Evolutionary conservation across 106 monocot species (phyloP).

Genomic region (Dioscorea zingiberensis): DNA sequence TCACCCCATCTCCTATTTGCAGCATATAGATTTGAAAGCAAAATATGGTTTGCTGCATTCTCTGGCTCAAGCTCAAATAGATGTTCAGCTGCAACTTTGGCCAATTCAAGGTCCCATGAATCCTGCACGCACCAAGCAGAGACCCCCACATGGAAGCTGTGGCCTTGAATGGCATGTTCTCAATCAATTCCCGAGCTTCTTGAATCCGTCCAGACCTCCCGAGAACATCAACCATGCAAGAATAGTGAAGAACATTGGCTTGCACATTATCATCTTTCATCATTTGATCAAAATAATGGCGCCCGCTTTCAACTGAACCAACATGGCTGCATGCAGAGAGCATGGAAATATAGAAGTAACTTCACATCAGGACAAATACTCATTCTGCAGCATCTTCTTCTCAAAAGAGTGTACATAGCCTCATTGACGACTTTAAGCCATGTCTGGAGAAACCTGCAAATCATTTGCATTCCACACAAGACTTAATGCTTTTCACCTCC

Average conservation of each 20-base stretch:
- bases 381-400: conserved; percentile 54
- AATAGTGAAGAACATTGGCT: conserved; percentile 57
- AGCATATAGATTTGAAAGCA: conserved; percentile 63
- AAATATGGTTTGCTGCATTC: conserved; percentile 65
- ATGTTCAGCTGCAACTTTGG: conserved; percentile 38
- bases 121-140: conserved; percentile 54
- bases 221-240: conserved; percentile 76
- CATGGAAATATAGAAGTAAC: conserved; percentile 53
- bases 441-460: conserved; percentile 55
- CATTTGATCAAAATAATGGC: conserved; percentile 37
- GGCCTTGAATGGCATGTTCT: conserved; percentile 38
- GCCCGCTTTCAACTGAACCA: conserved; percentile 44
- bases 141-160: conserved; percentile 65
- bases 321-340: conserved; percentile 56
- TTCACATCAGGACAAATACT: conserved; percentile 37
- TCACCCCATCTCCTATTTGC: conserved; percentile 42
- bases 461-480: conserved; percentile 72
- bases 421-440: conserved; percentile 23
- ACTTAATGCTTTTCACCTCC: conserved; percentile 31
- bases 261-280: conserved; percentile 26
- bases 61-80: conserved; percentile 61
- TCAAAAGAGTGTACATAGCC: conserved; percentile 44
- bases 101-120: conserved; percentile 37
- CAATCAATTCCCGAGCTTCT: conserved; percentile 55
- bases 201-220: conserved; percentile 42